A percentile compares a stretch with the other conserved stretches of the same genome.
These are phyloP conservation scores for Prunus mira DNA, from an alignment of 306 rosid species.

Conservation along the genomic window DNA sequence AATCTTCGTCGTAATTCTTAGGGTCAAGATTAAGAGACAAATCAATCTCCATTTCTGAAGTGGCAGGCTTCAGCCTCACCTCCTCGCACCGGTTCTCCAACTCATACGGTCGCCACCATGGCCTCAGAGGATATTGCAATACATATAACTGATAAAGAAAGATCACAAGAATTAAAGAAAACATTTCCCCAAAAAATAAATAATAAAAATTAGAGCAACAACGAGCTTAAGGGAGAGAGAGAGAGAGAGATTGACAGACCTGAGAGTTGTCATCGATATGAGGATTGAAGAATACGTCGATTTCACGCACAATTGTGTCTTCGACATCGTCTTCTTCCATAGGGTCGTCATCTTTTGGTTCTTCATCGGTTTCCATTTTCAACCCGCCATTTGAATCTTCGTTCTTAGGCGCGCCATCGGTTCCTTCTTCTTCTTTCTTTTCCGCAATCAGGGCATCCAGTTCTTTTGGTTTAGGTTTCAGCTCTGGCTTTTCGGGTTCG, in stretches of 20 bases:
- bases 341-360: slow-evolving; percentile 36
- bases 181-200: not conserved
- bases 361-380: slow-evolving; percentile 42
- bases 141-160: slow-evolving; percentile 48
- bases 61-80: slow-evolving; percentile 69
- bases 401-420: slow-evolving; percentile 11
- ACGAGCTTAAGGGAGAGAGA: not conserved
- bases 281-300: slow-evolving; percentile 71
- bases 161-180: not conserved
- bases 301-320: slow-evolving; percentile 75
- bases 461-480: slow-evolving; percentile 36
- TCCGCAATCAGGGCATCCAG: slow-evolving; percentile 16
- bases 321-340: slow-evolving; percentile 52
- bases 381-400: slow-evolving; percentile 32
- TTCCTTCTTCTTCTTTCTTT: slow-evolving; percentile 32
- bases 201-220: not conserved
- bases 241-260: slow-evolving; percentile 26
- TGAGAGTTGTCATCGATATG: slow-evolving; percentile 42
- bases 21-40: slow-evolving; percentile 56
- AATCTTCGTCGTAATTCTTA: slow-evolving; percentile 51
- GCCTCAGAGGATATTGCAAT: slow-evolving; percentile 84
- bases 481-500: slow-evolving; percentile 27
- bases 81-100: slow-evolving; percentile 72
- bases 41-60: slow-evolving; percentile 67
- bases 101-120: slow-evolving; percentile 84